phyloP scores from a whole-genome alignment of 768 basidiomycete species.

The Hirschioporus abietinus region DNA sequence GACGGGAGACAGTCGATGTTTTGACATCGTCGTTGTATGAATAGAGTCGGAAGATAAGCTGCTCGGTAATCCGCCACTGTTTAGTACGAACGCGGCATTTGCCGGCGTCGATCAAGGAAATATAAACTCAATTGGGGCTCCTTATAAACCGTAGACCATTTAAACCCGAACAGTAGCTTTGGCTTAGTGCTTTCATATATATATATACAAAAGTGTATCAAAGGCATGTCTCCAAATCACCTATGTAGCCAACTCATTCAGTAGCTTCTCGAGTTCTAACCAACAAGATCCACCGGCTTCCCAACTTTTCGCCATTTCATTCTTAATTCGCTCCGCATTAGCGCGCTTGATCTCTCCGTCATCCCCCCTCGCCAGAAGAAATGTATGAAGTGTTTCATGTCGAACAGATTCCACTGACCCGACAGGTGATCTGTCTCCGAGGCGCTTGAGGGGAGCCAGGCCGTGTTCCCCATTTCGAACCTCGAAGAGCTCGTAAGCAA shows the following conservation, averaged over 20 bases:
- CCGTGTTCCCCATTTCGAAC: conserved; percentile 12
- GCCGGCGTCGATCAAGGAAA: neutral
- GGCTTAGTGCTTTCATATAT: too few species aligned
- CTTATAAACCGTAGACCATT: neutral
- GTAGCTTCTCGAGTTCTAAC: neutral
- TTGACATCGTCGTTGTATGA: conserved; percentile 34
- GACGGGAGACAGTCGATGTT: conserved; percentile 44
- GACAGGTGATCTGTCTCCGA: neutral
- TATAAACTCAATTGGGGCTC: too few species aligned
- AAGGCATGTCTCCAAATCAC: neutral
- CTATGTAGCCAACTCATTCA: neutral
- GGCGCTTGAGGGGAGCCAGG: neutral
- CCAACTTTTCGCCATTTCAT: neutral
- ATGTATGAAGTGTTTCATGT: neutral
- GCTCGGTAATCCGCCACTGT: neutral
- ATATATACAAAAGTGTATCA: neutral
- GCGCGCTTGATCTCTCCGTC: neutral
- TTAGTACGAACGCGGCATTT: neutral
- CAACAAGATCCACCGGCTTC: neutral
- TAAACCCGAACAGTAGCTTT: too few species aligned
- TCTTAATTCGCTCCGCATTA: neutral
- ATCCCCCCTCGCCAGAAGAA: neutral
- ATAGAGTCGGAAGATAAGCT: neutral
- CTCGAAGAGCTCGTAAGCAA: conserved; percentile 25
- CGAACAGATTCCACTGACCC: neutral